Conservation (phyloP, 192 early-diverging fungal species). For the Coemansia sp. region DNA sequence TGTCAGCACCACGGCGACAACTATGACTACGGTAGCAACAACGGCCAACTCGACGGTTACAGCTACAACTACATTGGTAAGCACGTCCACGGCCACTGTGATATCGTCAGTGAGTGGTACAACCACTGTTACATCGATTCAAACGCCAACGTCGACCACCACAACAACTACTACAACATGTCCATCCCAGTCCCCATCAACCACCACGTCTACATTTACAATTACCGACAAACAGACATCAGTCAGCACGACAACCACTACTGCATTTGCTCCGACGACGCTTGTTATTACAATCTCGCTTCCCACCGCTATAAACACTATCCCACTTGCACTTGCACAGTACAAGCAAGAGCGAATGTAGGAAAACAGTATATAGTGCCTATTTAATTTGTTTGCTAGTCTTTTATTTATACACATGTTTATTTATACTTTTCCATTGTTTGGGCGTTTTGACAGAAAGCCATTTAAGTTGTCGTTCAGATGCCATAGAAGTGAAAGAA, state of each 20-base stretch:
- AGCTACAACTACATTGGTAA: slow-evolving; percentile 7
- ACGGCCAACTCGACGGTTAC: background rate
- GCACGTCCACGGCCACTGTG: background rate
- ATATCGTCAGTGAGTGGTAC: slow-evolving; percentile 1
- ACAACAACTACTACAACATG: background rate
- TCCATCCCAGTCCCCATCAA: background rate
- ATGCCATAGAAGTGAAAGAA: too few species aligned
- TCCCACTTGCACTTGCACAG: background rate
- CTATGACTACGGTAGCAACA: background rate
- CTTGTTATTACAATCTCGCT: background rate
- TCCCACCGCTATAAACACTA: background rate
- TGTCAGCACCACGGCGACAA: slow-evolving; percentile 14
- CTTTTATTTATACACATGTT: too few species aligned
- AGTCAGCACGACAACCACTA: slow-evolving; percentile 11
- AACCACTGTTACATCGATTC: background rate
- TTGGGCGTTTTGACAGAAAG: too few species aligned
- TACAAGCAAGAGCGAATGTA: background rate
- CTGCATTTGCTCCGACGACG: background rate
- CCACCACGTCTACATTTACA: slow-evolving; percentile 1
- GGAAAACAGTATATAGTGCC: too few species aligned
- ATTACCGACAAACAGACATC: slow-evolving; percentile 1
- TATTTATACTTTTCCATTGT: too few species aligned
- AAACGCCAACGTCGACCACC: slow-evolving; percentile 7
- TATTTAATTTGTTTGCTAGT: too few species aligned
- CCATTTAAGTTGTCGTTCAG: too few species aligned